Evolutionary conservation across 2,329 filamentous ascomycete species (phyloP).

Genomic region (Aspergillus sp.): DNA sequence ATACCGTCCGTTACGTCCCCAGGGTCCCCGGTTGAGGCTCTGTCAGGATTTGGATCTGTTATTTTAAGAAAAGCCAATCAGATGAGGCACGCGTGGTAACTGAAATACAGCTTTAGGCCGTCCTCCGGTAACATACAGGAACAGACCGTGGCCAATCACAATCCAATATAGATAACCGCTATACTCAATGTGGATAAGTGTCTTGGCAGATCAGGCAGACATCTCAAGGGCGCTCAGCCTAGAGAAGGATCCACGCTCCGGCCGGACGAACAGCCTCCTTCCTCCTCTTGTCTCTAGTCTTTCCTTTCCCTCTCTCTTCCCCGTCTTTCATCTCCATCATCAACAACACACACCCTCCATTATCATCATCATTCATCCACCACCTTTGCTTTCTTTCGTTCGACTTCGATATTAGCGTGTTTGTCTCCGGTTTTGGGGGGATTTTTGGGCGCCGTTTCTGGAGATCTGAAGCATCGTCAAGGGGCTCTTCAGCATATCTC

Average conservation of each 20-base stretch:
- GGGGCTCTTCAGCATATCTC: neutral
- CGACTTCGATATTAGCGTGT: constrained; percentile 3
- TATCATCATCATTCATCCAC: constrained; percentile 1
- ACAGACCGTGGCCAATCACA: too few species aligned
- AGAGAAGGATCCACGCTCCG: constrained; percentile 3
- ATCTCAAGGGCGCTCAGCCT: constrained; percentile 23
- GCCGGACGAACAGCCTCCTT: constrained; percentile 16
- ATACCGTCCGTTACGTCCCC: too few species aligned
- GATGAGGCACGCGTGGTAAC: too few species aligned
- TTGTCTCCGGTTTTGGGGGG: neutral
- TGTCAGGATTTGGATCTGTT: too few species aligned
- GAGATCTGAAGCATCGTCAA: neutral
- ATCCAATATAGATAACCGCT: too few species aligned
- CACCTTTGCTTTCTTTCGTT: neutral
- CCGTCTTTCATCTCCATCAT: neutral
- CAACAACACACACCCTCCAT: too few species aligned
- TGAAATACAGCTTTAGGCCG: too few species aligned
- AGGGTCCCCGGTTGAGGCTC: too few species aligned
- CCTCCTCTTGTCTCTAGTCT: constrained; percentile 11
- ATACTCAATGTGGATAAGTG: too few species aligned
- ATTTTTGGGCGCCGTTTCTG: neutral
- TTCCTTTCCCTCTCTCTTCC: constrained; percentile 5
- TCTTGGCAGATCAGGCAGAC: constrained; percentile 30
- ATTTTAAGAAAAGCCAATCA: too few species aligned
- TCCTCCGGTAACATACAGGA: too few species aligned